Base-by-base conservation (phyloP, 768 basidiomycete species). In the Boletellus sp. region DNA sequence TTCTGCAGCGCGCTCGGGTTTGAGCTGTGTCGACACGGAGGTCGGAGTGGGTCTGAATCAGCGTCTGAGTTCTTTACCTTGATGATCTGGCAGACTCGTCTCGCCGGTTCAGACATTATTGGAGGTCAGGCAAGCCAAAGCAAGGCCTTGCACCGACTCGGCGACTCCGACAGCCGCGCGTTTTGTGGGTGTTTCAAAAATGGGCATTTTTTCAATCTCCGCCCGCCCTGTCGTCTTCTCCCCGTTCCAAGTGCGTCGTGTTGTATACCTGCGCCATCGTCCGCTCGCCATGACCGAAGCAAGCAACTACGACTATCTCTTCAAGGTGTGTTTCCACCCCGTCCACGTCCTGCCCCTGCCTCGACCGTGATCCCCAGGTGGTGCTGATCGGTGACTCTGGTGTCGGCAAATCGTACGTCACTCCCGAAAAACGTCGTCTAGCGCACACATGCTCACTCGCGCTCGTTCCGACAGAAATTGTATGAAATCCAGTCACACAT, bases 341-440 rank as follows among this genome's bases (percentile, higher is more conserved):
- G 15, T 37, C 7, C 3, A 1, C 3, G 11, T 10, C 9, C 11
- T 7, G 10, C 15, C 20, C 3, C 35, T 45, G 12, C 38, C n/a
- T n/a, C 11, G 15, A 2, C 39, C 22, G n/a, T 33, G 45, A 7
- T 35, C 53, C 8, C 34, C 53, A 98, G 95, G 91, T 97, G 62
- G 95, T 99, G 61, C 83, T 99, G 58, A 97, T 98, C 75, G 95
- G 95, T 67, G 95, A 99, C 73, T 96, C 94, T 55, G 95, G 95
- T 55, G 95, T 99, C 66, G 95, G 95, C 70, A 99, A 99, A 81
- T 95, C 93, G 94, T 98, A 75, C 70, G 94, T 87, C 60, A 62
- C 63, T 11, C 42, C 42, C 45, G 35, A 39, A 26, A 40, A 42
- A 17, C 33, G 22, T 36, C 3, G n/a, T 15, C 16, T 1, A 13